A percentile compares a stretch with the other conserved stretches of the same genome.
These are phyloP conservation scores for Lactarius quietus DNA, from an alignment of 768 basidiomycete species.

Conservation along the genomic window DNA sequence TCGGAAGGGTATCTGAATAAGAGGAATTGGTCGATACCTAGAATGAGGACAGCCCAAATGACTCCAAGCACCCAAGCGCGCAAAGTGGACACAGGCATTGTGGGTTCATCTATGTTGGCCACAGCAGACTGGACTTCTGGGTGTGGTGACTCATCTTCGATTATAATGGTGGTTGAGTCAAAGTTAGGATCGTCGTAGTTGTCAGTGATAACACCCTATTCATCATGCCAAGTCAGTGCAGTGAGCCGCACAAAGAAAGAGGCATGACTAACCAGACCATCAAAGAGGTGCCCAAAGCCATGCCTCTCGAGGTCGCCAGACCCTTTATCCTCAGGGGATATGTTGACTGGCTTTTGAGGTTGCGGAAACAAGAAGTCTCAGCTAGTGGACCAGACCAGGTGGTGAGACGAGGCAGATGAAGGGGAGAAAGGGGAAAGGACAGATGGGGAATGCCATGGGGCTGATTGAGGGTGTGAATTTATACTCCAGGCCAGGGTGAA, in stretches of 20 bases:
- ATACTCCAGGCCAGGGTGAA: too few species aligned
- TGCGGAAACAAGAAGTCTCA: too few species aligned
- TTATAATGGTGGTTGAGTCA: background rate
- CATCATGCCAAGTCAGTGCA: background rate
- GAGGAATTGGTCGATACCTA: conserved; percentile 76
- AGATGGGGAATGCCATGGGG: too few species aligned
- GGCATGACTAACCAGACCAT: background rate
- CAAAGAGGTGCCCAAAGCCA: background rate
- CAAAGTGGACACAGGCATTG: conserved; percentile 37
- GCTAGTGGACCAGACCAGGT: too few species aligned
- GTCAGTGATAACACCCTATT: background rate
- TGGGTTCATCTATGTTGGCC: conserved; percentile 45
- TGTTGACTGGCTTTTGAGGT: too few species aligned
- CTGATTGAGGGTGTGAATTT: too few species aligned
- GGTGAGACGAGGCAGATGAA: too few species aligned
- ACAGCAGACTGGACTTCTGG: conserved; percentile 51
- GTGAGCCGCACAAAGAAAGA: background rate
- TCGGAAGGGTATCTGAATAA: conserved; percentile 60
- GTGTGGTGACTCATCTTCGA: conserved; percentile 48
- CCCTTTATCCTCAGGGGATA: too few species aligned
- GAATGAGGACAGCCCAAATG: conserved; percentile 53
- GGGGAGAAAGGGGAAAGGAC: too few species aligned
- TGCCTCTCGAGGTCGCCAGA: conserved; percentile 25
- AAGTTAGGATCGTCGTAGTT: conserved; percentile 26
- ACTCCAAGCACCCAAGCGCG: conserved; percentile 39